phyloP scores from a whole-genome alignment of 768 basidiomycete genomes.

The Macrolepiota dolichaula region DNA sequence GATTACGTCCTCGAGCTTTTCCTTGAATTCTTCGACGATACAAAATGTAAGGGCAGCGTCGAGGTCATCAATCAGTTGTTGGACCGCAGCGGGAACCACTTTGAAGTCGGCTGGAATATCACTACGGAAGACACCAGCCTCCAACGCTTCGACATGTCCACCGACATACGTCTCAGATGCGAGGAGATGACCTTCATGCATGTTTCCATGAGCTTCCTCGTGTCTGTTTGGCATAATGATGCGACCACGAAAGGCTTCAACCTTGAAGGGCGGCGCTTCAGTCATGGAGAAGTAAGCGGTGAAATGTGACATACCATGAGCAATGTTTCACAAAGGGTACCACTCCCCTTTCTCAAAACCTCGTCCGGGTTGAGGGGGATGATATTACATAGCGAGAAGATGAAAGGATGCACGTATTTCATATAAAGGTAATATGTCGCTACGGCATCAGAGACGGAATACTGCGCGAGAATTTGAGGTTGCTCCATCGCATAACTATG shows the following conservation, averaged over 20 bases:
- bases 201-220: slow-evolving; percentile 87
- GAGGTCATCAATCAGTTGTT: slow-evolving; percentile 92
- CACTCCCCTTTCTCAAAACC: slow-evolving; percentile 92
- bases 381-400: slow-evolving; percentile 98
- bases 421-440: slow-evolving; percentile 99
- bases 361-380: slow-evolving; percentile 97
- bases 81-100: slow-evolving; percentile 81
- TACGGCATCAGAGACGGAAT: slow-evolving; percentile 99
- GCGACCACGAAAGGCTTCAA: slow-evolving; percentile 87
- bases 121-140: slow-evolving; percentile 96
- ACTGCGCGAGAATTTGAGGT: slow-evolving; percentile 91
- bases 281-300: not conserved
- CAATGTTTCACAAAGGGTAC: slow-evolving; percentile 95
- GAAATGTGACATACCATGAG: slow-evolving; percentile 71
- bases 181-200: slow-evolving; percentile 95
- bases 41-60: slow-evolving; percentile 90
- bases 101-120: slow-evolving; percentile 96
- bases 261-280: slow-evolving; percentile 43
- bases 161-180: slow-evolving; percentile 98
- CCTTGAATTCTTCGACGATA: slow-evolving; percentile 80
- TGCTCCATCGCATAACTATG: slow-evolving; percentile 92
- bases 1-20: slow-evolving; percentile 76
- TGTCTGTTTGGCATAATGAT: slow-evolving; percentile 99
- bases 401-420: slow-evolving; percentile 99
- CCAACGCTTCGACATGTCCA: slow-evolving; percentile 96